Conservation (phyloP, 306 rosid genomes). For the cucumber (Cucumis sativus) region DNA sequence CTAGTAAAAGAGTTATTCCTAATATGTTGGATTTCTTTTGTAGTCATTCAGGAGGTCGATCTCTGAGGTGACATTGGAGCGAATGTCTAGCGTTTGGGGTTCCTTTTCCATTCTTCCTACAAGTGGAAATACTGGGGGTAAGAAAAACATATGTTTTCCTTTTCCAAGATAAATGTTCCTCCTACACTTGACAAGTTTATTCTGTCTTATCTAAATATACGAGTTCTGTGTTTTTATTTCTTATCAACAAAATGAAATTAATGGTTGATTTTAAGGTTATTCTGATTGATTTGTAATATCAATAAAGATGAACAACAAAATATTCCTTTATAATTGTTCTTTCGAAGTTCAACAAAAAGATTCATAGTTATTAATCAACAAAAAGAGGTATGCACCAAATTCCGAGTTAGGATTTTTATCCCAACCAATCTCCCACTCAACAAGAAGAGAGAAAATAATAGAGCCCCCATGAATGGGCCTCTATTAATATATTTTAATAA, state of each 20-base stretch:
- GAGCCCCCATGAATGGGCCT: neutral
- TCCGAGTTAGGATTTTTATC: neutral
- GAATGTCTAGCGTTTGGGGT: conserved; percentile 49
- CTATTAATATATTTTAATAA: neutral
- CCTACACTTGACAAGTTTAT: neutral
- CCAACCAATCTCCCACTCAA: neutral
- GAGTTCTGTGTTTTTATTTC: too few species aligned
- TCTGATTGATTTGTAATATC: neutral
- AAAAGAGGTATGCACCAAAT: conserved; percentile 35
- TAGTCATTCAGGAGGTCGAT: conserved; percentile 56
- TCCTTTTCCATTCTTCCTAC: conserved; percentile 55
- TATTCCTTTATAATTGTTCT: neutral
- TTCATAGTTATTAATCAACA: neutral
- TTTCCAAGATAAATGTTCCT: neutral
- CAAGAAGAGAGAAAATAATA: neutral
- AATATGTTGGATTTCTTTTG: conserved; percentile 21
- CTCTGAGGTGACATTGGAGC: conserved; percentile 59
- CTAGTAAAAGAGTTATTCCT: neutral
- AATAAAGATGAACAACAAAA: neutral
- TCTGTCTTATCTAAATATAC: conserved; percentile 1
- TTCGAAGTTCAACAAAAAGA: neutral
- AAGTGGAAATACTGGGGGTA: conserved; percentile 52
- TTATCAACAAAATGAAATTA: too few species aligned
- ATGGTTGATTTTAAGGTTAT: neutral
- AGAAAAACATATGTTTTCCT: neutral